Base-by-base conservation (phyloP, 2,329 filamentous ascomycete genomes). In the Pyrenophora seminiperda region DNA sequence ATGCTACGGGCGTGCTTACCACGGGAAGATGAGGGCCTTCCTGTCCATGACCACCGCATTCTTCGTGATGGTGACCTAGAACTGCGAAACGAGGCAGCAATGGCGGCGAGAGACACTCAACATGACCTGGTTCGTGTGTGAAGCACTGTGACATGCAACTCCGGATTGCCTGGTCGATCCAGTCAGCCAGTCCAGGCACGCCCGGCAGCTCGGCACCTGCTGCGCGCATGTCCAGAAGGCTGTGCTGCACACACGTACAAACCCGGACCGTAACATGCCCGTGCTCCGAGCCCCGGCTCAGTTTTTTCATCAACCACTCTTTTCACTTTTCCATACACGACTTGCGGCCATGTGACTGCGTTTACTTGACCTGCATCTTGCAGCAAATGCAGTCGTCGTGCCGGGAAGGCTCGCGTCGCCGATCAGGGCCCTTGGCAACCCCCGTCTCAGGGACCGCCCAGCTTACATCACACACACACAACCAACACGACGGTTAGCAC, bases 31-130 rank as follows among this genome's bases (percentile, higher is more conserved):
- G 58, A 69, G 64, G 58, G 63, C 65, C 65, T 66, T 69, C 58
- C 61, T 66, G 62, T 68, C 65, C 68, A 71, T 71, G 63, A 54
- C 63, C 50, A 58, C 61, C 51, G 61, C 67, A 69, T 70, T 63
- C 61, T 65, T 61, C 48, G 56, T 31, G 32, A 39, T 38, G 43
- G 55, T 43, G 38, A 37, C 48, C 53, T 62, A 67, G 33, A 53
- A 45, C 59, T 61, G 63, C 62, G 48, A 54, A 39, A 34, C 51
- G 44, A 51, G 42, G 58, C 63, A 63, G 63, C 59, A 58, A 50
- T 53, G 41, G 52, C 50, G 53, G 48, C 57, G 51, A 40, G 41
- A 27, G 40, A 43, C 48, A 42, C 38, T 56, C 42, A 47, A 50
- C 61, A 64, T 62, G 54, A 48, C 62, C 58, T 46, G 48, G 50